phyloP scores from a whole-genome alignment of 2,329 filamentous ascomycete genomes.

The Diaporthe sp. region DNA sequence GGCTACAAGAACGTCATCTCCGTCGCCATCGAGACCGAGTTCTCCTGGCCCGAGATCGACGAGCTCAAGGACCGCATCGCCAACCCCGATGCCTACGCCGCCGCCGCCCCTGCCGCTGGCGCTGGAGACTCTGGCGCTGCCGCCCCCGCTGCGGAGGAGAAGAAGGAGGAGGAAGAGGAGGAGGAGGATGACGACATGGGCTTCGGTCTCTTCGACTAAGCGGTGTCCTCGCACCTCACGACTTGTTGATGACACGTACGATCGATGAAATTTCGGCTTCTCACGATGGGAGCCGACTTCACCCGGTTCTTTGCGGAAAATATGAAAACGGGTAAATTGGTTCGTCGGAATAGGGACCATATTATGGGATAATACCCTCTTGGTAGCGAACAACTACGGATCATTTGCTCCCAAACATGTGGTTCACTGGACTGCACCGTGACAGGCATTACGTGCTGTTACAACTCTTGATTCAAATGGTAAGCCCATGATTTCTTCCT shows the following conservation, averaged over 20 bases:
- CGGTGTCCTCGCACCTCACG: not conserved
- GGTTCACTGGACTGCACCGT: slow-evolving; percentile 19
- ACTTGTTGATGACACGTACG: slow-evolving; percentile 28
- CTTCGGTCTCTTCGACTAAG: slow-evolving; percentile 77
- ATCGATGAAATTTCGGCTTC: slow-evolving; percentile 30
- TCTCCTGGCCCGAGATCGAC: slow-evolving; percentile 95
- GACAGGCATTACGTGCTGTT: slow-evolving; percentile 20
- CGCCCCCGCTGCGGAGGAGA: slow-evolving; percentile 65
- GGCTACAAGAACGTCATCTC: slow-evolving; percentile 96
- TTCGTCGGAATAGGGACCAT: slow-evolving; percentile 36
- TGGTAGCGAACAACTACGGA: slow-evolving; percentile 40
- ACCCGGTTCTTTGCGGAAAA: slow-evolving; percentile 28
- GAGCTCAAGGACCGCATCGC: slow-evolving; percentile 99
- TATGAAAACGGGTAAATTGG: slow-evolving; percentile 29
- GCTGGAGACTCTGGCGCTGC: slow-evolving; percentile 61
- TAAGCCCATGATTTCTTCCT: slow-evolving; percentile 39
- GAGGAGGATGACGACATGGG: slow-evolving; percentile 76
- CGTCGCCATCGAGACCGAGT: slow-evolving; percentile 90
- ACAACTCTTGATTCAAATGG: slow-evolving; percentile 6
- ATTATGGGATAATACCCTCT: slow-evolving; percentile 30
- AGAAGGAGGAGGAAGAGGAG: slow-evolving; percentile 75
- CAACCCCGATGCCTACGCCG: slow-evolving; percentile 97
- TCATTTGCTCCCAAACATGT: slow-evolving; percentile 35
- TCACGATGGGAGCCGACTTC: slow-evolving; percentile 3
- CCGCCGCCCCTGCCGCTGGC: slow-evolving; percentile 79